Conservation (phyloP, 2,329 filamentous ascomycete genomes). For the Aureobasidium sp. region DNA sequence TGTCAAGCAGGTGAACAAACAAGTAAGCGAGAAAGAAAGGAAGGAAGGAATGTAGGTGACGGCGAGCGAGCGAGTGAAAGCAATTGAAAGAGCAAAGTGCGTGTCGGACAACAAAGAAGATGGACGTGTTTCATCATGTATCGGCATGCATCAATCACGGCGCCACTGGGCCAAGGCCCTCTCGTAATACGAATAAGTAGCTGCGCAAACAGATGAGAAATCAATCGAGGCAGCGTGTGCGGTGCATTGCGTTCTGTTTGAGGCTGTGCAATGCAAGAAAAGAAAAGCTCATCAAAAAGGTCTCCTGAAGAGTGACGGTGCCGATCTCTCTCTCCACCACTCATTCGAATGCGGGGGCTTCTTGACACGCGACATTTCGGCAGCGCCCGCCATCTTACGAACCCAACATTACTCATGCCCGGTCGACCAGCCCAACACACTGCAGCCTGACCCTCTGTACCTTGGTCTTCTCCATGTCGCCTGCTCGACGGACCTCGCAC, state of each 20-base stretch:
- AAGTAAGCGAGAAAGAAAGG: neutral
- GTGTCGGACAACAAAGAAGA: conserved; percentile 1
- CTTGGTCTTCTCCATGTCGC: neutral
- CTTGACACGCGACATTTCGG: conserved; percentile 2
- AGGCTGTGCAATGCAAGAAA: conserved; percentile 13
- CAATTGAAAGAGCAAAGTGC: neutral
- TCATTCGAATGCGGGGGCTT: neutral
- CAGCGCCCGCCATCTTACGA: neutral
- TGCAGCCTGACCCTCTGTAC: neutral
- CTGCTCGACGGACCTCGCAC: neutral
- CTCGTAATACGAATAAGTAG: neutral
- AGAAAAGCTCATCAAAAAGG: neutral
- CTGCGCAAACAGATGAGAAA: neutral
- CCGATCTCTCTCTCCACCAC: neutral
- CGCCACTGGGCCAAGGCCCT: neutral
- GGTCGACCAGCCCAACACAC: neutral
- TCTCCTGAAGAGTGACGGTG: conserved; percentile 3
- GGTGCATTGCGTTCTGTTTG: neutral
- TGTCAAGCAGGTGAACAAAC: neutral
- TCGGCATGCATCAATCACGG: conserved; percentile 5
- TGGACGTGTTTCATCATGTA: conserved; percentile 7
- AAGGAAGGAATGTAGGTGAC: neutral
- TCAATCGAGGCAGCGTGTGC: neutral
- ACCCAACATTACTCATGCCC: neutral
- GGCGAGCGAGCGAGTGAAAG: neutral